Evolutionary conservation across 495 filamentous ascomycete species (phyloP).

Genomic region (Neurospora sp.): DNA sequence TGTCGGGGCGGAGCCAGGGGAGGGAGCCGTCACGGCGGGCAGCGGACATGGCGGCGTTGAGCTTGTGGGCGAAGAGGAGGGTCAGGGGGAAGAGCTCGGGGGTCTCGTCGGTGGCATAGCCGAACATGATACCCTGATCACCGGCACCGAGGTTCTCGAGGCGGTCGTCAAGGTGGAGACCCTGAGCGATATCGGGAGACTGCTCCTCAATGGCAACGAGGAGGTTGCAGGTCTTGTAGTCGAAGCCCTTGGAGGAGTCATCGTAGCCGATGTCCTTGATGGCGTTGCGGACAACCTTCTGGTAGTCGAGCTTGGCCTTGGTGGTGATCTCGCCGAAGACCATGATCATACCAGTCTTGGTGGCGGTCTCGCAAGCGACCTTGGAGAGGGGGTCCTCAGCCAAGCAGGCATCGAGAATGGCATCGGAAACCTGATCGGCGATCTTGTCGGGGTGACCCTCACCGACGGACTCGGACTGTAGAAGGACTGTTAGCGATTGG

Average conservation of each 20-base stretch:
- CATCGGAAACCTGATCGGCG: conserved; percentile 96
- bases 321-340: conserved; percentile 99
- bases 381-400: conserved; percentile 92
- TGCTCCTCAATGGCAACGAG: conserved; percentile 99
- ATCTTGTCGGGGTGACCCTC: conserved; percentile 99
- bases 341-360: conserved; percentile 99
- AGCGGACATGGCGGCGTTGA: conserved; percentile 84
- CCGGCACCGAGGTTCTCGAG: conserved; percentile 96
- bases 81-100: conserved; percentile 94
- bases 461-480: conserved; percentile 86
- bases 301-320: conserved; percentile 90
- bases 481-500: conserved; percentile 11
- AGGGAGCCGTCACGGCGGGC: conserved; percentile 78
- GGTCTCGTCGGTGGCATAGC: conserved; percentile 98
- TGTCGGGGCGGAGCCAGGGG: conserved; percentile 94
- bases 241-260: conserved; percentile 92
- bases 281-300: conserved; percentile 87
- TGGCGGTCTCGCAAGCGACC: conserved; percentile 97
- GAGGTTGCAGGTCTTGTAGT: conserved; percentile 99
- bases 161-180: conserved; percentile 91
- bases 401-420: conserved; percentile 96
- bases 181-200: conserved; percentile 96
- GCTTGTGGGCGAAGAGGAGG: conserved; percentile 84
- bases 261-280: conserved; percentile 99
- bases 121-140: conserved; percentile 99